These are phyloP conservation scores for Backusella westeae DNA, from an alignment of 192 early-diverging fungal genomes.

Conservation along the genomic window DNA sequence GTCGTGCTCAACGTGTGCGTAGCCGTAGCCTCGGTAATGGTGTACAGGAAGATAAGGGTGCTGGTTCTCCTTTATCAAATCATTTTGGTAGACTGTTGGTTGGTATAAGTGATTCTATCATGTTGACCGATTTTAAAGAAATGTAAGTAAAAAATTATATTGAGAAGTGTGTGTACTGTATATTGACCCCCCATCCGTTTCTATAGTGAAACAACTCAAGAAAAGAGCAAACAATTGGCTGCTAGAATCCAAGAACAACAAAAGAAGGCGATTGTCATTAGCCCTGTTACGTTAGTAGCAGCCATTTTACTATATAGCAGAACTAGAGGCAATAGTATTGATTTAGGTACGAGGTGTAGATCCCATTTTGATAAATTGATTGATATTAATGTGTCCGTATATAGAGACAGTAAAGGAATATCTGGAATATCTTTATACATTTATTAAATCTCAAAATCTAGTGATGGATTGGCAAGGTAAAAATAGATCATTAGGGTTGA, in stretches of 20 bases:
- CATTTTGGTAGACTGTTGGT: slow-evolving; percentile 13
- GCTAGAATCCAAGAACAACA: slow-evolving; percentile 1
- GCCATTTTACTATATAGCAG: slow-evolving; percentile 17
- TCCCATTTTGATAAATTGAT: not conserved
- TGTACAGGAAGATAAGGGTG: not conserved
- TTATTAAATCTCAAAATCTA: slow-evolving; percentile 1
- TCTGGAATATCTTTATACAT: not conserved
- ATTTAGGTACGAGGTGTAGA: not conserved
- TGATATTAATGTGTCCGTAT: not conserved
- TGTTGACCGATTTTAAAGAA: not conserved
- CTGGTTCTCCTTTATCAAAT: not conserved
- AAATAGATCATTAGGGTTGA: not conserved
- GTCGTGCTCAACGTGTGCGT: slow-evolving; percentile 1
- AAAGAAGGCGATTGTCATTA: not conserved
- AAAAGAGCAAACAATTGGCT: not conserved
- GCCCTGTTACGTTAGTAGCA: slow-evolving; percentile 10
- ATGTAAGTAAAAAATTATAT: no score
- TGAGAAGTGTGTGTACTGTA: not conserved
- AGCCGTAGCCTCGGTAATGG: slow-evolving; percentile 10
- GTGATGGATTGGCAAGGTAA: slow-evolving; percentile 19
- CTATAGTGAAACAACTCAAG: not conserved
- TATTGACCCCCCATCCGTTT: not conserved
- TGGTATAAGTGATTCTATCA: not conserved
- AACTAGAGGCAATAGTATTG: slow-evolving; percentile 7
- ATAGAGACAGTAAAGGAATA: not conserved